Evolutionary conservation across 257 asterid species (phyloP), one percentile per base, ranked within the genome.

Genomic region (Echites panduratus): DNA sequence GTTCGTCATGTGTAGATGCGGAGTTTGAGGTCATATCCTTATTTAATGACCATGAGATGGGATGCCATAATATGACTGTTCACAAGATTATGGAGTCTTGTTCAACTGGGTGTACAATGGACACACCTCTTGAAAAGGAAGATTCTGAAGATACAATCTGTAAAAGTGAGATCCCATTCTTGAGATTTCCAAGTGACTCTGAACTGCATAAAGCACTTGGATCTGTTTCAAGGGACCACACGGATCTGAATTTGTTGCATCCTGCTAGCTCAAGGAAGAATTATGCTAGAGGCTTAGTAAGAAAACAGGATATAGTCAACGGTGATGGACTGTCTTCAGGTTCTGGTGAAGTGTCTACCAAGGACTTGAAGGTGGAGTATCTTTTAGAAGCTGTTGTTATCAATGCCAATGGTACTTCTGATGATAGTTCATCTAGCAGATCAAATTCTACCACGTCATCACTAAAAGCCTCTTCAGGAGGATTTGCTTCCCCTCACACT

Each of bases 121-220:
- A 69, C 68, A 78, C 79, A 43, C 56, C 57, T 35, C 61, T 54
- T 47, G 11, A 61, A 22, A 73, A 72, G 44, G 48, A 66, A 61
- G 81, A 74, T 82, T 79, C 76, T 70, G 81, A 82, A 49, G 24
- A 73, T 66, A 35, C 74, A 71, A 68, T 62, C 77, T 66, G 52
- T 40, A 77, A 64, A 73, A 74, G 67, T 52, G 80, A 22, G 71
- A 77, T 77, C 53, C 77, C 69, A 72, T 29, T 76, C 68, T 73
- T 84, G 77, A 79, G 81, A 75, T 86, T 80, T 67, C 83, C 85
- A 5, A 76, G 73, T 26, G 87, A 84, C 40, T 75, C 59, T 74
- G 96, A 90, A 77, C 75, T 85, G 66, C 85, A 81, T 56, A 80
- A 79, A 76, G 83, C 85, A 76, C 75, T 84, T 43, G 91, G 86